Conservation (phyloP, 2,329 filamentous ascomycete species). For the Coleophoma cylindrospora region DNA sequence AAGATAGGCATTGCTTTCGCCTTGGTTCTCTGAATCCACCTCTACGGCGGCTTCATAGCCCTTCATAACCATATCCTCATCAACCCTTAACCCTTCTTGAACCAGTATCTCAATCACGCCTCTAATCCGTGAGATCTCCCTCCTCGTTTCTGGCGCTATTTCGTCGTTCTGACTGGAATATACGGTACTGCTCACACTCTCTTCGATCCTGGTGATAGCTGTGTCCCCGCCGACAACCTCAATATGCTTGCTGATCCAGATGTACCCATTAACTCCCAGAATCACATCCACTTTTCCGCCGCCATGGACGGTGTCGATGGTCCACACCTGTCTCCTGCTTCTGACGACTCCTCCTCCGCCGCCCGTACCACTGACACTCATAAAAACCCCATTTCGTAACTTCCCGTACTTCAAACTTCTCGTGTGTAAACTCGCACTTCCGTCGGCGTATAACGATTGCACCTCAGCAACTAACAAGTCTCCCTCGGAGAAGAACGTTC, state of each 20-base stretch:
- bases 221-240: slow-evolving; percentile 45
- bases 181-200: slow-evolving; percentile 76
- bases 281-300: slow-evolving; percentile 74
- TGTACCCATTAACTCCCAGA: slow-evolving; percentile 92
- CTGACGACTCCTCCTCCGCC: slow-evolving; percentile 78
- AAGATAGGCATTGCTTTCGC: slow-evolving; percentile 53
- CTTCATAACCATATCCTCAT: slow-evolving; percentile 80
- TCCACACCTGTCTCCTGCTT: slow-evolving; percentile 82
- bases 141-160: slow-evolving; percentile 70
- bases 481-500: slow-evolving; percentile 94
- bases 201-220: slow-evolving; percentile 80
- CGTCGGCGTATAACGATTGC: slow-evolving; percentile 81
- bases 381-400: slow-evolving; percentile 86
- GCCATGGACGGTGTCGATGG: slow-evolving; percentile 54
- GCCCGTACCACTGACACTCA: slow-evolving; percentile 74
- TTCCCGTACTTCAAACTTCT: slow-evolving; percentile 92
- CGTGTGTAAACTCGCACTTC: slow-evolving; percentile 83
- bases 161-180: slow-evolving; percentile 95
- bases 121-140: slow-evolving; percentile 80
- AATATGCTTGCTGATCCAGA: slow-evolving; percentile 87
- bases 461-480: slow-evolving; percentile 94
- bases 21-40: slow-evolving; percentile 53
- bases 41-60: slow-evolving; percentile 82
- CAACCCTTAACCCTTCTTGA: slow-evolving; percentile 76
- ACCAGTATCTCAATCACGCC: slow-evolving; percentile 80